These are phyloP conservation scores for Dalbergia cultrata DNA, from an alignment of 306 rosid species.

Conservation along the genomic window DNA sequence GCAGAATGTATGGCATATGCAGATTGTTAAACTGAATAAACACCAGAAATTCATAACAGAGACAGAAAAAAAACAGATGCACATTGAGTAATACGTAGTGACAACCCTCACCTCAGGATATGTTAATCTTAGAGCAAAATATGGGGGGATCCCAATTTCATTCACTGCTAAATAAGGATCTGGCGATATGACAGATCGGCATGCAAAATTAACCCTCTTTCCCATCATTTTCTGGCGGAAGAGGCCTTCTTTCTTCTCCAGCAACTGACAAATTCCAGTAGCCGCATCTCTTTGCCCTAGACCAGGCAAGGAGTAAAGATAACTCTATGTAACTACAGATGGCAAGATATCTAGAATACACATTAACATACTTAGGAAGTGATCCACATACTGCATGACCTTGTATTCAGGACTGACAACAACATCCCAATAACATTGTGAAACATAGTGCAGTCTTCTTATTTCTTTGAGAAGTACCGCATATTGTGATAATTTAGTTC, in stretches of 20 bases:
- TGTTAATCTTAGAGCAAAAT: constrained; percentile 83
- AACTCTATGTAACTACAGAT: constrained; percentile 19
- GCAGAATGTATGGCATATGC: not conserved
- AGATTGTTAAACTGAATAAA: constrained; percentile 23
- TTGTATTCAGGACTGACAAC: not conserved
- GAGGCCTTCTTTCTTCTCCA: constrained; percentile 96
- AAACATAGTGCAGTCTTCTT: not conserved
- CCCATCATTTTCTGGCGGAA: constrained; percentile 99
- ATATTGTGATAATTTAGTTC: constrained; percentile 10
- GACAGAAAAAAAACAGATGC: constrained; percentile 26
- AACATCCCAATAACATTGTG: constrained; percentile 1
- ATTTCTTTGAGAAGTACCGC: constrained; percentile 3
- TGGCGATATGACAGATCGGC: constrained; percentile 98
- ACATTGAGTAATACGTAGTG: constrained; percentile 16
- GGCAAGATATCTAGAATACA: constrained; percentile 28
- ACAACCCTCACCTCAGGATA: constrained; percentile 86
- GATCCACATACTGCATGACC: not conserved
- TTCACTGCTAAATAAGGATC: constrained; percentile 98
- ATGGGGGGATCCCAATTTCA: constrained; percentile 97
- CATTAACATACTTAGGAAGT: not conserved
- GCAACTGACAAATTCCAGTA: constrained; percentile 85
- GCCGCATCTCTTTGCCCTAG: constrained; percentile 62
- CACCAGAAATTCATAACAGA: constrained; percentile 24
- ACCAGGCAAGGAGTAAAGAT: constrained; percentile 51
- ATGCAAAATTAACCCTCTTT: constrained; percentile 95